A percentile compares a stretch with the other conserved stretches of the same genome.
These are phyloP conservation scores for Penicillium verrucosum DNA, from an alignment of 2,329 filamentous ascomycete genomes.

Conservation along the genomic window DNA sequence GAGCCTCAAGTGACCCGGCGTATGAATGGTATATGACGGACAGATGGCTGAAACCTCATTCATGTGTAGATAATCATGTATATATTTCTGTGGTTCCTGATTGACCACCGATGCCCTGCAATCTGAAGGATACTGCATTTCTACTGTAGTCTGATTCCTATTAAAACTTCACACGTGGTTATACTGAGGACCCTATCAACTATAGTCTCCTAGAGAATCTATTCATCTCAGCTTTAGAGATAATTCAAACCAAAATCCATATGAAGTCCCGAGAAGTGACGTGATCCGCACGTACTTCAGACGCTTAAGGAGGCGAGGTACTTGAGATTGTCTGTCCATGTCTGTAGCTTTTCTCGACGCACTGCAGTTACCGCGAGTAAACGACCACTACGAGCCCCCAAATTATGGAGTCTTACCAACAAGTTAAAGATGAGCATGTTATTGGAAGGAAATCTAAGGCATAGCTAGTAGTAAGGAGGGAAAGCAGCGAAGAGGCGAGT, in stretches of 20 bases:
- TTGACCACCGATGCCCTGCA: fast-evolving
- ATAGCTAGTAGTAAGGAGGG: no score
- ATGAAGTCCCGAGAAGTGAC: neutral
- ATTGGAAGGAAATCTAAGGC: neutral
- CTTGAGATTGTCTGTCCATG: neutral
- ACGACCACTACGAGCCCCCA: neutral
- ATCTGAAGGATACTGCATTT: neutral
- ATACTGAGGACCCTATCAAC: no score
- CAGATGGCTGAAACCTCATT: neutral
- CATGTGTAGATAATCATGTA: neutral
- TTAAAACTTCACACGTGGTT: neutral
- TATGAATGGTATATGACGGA: neutral
- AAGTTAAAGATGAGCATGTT: neutral
- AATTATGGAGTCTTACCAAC: neutral
- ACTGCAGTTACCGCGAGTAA: neutral
- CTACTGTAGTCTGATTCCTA: neutral
- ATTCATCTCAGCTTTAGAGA: neutral
- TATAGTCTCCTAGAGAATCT: neutral
- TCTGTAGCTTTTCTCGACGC: neutral
- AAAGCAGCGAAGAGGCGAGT: neutral
- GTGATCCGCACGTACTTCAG: neutral
- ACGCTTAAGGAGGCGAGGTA: no score
- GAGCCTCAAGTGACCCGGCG: neutral
- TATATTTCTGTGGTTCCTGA: no score
- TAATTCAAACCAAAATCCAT: neutral